These are phyloP conservation scores for Nicotiana obtusifolia DNA, from an alignment of 257 asterid genomes.

Conservation along the genomic window DNA sequence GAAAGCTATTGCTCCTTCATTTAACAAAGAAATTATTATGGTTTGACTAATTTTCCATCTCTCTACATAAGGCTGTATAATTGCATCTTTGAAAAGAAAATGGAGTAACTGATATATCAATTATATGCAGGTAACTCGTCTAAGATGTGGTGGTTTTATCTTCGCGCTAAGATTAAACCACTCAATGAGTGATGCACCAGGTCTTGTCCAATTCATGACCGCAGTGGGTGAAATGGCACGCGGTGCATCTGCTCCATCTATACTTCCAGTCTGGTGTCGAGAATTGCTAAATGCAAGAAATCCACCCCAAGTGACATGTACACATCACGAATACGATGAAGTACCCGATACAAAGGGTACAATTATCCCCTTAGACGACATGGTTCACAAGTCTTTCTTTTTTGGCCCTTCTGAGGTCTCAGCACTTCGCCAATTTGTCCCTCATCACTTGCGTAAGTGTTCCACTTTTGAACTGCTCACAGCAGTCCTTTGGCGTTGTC, in stretches of 20 bases:
- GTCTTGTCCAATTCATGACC: conserved; percentile 54
- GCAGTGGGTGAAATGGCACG: conserved; percentile 60
- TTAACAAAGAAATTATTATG: too few species aligned
- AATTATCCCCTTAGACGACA: conserved; percentile 35
- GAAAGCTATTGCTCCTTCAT: too few species aligned
- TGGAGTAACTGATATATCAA: background rate
- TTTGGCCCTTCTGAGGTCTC: conserved; percentile 39
- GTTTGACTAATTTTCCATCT: too few species aligned
- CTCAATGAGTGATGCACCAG: conserved; percentile 58
- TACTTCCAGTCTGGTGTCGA: conserved; percentile 52
- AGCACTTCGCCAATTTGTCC: conserved; percentile 37
- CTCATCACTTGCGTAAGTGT: conserved; percentile 28
- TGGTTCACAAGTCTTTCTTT: conserved; percentile 46
- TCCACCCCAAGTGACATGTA: conserved; percentile 33
- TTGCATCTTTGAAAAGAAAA: too few species aligned
- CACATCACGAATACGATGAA: conserved; percentile 49
- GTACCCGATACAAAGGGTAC: conserved; percentile 42
- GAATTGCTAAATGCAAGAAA: conserved; percentile 44
- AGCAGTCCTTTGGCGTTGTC: conserved; percentile 30
- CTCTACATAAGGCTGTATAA: too few species aligned
- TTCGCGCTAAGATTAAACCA: conserved; percentile 59
- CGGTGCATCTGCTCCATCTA: conserved; percentile 39
- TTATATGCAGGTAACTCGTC: conserved; percentile 52
- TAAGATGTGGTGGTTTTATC: conserved; percentile 59
- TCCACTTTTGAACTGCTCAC: conserved; percentile 32